phyloP scores from a whole-genome alignment of 768 basidiomycete genomes.

The Tricholoma furcatifolium region DNA sequence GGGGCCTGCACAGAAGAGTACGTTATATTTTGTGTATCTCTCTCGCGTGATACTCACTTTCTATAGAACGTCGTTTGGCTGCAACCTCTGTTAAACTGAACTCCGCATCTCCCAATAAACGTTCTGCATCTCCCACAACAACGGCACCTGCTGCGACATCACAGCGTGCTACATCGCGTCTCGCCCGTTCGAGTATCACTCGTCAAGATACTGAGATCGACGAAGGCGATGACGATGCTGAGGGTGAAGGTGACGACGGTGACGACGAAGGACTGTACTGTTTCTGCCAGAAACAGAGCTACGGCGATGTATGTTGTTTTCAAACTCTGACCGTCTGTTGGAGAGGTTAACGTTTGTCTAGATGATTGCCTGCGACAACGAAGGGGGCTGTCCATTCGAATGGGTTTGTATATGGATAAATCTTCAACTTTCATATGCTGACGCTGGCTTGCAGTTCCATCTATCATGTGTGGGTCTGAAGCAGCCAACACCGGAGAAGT shows the following conservation, averaged over 20 bases:
- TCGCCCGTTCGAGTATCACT: constrained; percentile 43
- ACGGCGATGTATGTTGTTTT: constrained; percentile 40
- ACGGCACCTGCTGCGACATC: constrained; percentile 25
- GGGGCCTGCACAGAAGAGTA: constrained; percentile 41
- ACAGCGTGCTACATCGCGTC: constrained; percentile 41
- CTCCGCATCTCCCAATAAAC: constrained; percentile 34
- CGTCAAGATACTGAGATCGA: constrained; percentile 32
- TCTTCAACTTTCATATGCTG: background rate
- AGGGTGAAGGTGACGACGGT: constrained; percentile 39
- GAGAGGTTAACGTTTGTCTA: constrained; percentile 13
- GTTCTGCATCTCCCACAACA: constrained; percentile 45
- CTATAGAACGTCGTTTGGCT: constrained; percentile 39
- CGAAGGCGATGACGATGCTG: constrained; percentile 42
- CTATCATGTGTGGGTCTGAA: constrained; percentile 57
- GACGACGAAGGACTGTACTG: constrained; percentile 51
- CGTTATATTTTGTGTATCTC: constrained; percentile 10
- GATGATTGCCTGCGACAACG: constrained; percentile 78
- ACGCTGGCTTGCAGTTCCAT: constrained; percentile 47
- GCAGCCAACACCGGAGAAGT: constrained; percentile 46
- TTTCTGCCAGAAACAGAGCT: constrained; percentile 51
- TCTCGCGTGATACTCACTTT: background rate
- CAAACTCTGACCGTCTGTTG: background rate
- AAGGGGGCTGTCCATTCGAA: constrained; percentile 63
- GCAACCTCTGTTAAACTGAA: constrained; percentile 43
- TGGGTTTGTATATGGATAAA: constrained; percentile 47